A percentile compares a stretch with the other conserved stretches of the same genome.
phyloP scores from a whole-genome alignment of 1,139 yeast genomes.

The Saccharomyces hybrid region DNA sequence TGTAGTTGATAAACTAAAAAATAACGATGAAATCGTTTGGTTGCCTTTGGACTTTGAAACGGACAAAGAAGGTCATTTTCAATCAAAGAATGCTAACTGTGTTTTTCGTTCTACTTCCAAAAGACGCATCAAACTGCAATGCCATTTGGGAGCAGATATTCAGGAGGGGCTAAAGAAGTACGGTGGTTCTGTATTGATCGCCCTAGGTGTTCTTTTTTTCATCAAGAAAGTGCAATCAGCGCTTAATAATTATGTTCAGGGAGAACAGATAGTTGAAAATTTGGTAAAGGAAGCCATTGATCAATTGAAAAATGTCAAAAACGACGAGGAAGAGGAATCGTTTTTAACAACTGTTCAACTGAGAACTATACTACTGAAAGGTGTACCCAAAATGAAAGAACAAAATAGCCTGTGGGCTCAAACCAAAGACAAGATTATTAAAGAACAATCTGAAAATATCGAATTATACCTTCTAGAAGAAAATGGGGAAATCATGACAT shows the following conservation, averaged over 20 bases:
- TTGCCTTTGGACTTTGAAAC: constrained; percentile 55
- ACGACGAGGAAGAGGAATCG: constrained; percentile 15
- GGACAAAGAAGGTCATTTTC: constrained; percentile 27
- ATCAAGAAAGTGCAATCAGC: neutral
- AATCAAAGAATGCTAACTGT: neutral
- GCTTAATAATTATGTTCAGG: constrained; percentile 28
- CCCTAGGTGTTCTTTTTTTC: neutral
- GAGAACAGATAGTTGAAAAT: constrained; percentile 32
- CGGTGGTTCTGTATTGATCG: constrained; percentile 26
- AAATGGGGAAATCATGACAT: constrained; percentile 76
- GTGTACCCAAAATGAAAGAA: constrained; percentile 36
- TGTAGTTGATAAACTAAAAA: constrained; percentile 51
- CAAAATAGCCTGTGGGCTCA: constrained; percentile 51
- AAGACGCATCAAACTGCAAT: constrained; percentile 46
- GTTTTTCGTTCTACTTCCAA: constrained; percentile 55
- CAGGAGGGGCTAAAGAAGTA: constrained; percentile 38
- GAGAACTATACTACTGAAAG: constrained; percentile 52
- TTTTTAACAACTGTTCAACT: constrained; percentile 67
- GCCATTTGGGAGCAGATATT: constrained; percentile 46
- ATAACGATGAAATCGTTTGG: constrained; percentile 49
- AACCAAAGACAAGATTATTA: constrained; percentile 53
- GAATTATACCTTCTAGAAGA: constrained; percentile 41
- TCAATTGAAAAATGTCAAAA: constrained; percentile 37
- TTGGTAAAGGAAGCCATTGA: constrained; percentile 35
- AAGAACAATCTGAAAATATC: constrained; percentile 33